Evolutionary conservation across 2,329 filamentous ascomycete genomes (phyloP), one percentile per base, ranked within the genome.

Genomic region (Arachnomyces sp.): DNA sequence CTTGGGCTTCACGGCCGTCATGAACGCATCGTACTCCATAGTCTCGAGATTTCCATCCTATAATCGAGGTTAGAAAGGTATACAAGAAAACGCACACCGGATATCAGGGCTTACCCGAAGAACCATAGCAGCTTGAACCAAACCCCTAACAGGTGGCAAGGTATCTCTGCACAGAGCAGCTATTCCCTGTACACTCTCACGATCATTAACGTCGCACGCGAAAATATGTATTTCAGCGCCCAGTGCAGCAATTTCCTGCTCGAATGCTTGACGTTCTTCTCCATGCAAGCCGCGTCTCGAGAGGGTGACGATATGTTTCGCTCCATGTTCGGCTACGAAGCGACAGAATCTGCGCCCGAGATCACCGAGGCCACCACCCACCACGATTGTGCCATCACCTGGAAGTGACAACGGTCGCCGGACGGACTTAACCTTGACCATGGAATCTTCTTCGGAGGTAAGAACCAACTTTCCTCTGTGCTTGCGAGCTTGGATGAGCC

Each of bases 351-450:
- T 57, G 1, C 59, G 57, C 31, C 65, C 64, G 8, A 61, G 40
- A 4, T 64, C 62, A 16, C 55, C 56, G 1, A 66, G 41, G 4
- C 65, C 64, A 11, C 65, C 64, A 0, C 61, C 54, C 7, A 67
- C 52, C 2, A 67, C 49, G 36, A 66, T 67, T 0, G 55, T 49
- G 2, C 33, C 52, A 29, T 60, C 47, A 0, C 42, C 9, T 2
- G 40, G 20, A 25, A 25, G 20, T 9, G 20, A 5, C 20, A 25
- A 25, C 5, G 5, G 9, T 25, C 5, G 20, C 20, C 5, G 20
- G 20, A 25, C 9, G 9, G 20, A 25, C 9, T 25, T 25, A 9
- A 25, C 20, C 5, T 9, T 25, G 5, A 25, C 20, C 20, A 25
- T 25, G 20, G 20, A 9, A 25, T 25, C 20, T 9, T 25, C 20